These are phyloP conservation scores for Calocybe cyanea DNA, from an alignment of 768 basidiomycete species.

Conservation along the genomic window DNA sequence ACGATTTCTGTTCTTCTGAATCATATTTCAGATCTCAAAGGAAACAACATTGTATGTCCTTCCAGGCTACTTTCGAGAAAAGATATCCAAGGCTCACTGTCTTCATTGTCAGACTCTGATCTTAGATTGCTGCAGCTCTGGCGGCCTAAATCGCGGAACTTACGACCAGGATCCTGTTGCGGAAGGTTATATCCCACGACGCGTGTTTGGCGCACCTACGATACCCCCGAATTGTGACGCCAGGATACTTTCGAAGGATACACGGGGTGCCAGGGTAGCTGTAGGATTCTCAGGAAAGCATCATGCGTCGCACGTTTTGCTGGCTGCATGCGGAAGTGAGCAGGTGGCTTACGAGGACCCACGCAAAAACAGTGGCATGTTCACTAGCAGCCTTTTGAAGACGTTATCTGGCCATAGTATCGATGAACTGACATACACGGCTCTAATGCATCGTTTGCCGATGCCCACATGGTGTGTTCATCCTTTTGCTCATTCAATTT, in stretches of 20 bases:
- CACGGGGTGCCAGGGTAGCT: conserved; percentile 13
- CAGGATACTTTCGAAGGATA: conserved; percentile 16
- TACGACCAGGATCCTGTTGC: background rate
- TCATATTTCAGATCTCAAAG: conserved; percentile 31
- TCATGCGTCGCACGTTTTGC: conserved; percentile 35
- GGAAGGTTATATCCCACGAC: conserved; percentile 18
- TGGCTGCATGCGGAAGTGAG: conserved; percentile 37
- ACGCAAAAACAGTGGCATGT: conserved; percentile 22
- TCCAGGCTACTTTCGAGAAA: no score
- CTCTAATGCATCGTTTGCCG: conserved; percentile 27
- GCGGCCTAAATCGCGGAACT: conserved; percentile 27
- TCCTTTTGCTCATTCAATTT: background rate
- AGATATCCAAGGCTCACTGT: background rate
- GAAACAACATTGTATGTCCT: conserved; percentile 39
- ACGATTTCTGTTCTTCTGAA: conserved; percentile 35
- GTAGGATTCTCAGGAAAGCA: conserved; percentile 22
- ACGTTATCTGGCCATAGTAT: conserved; percentile 19
- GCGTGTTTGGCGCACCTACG: conserved; percentile 22
- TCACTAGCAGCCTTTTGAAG: conserved; percentile 26
- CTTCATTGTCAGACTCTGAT: conserved; percentile 33
- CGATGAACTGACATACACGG: conserved; percentile 26
- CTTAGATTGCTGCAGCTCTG: conserved; percentile 44
- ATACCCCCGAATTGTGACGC: conserved; percentile 23
- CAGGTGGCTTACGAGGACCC: conserved; percentile 30
- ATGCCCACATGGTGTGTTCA: conserved; percentile 24